phyloP scores from a whole-genome alignment of 495 filamentous ascomycete species.

The Margaritispora aquatica region DNA sequence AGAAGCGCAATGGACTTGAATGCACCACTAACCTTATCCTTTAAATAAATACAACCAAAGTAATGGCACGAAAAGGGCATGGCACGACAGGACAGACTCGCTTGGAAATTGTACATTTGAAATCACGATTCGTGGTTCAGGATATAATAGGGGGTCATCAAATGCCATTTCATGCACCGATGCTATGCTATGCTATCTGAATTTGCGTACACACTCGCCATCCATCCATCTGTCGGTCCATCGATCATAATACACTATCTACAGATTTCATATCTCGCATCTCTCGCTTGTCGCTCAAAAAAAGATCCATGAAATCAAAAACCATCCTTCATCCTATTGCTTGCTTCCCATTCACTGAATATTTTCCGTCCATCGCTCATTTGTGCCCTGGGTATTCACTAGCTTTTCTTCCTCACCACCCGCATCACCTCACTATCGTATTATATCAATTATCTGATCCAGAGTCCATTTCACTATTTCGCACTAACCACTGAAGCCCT shows the following conservation, averaged over 20 bases:
- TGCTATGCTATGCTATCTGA: slow-evolving; percentile 5
- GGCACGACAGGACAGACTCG: background rate
- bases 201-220: slow-evolving; percentile 3
- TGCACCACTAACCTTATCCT: too few species aligned
- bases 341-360: slow-evolving; percentile 14
- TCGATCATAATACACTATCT: background rate
- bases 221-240: slow-evolving; percentile 17
- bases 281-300: background rate
- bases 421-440: too few species aligned
- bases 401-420: slow-evolving; percentile 1
- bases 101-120: background rate
- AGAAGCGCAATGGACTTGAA: too few species aligned
- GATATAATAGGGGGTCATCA: slow-evolving; percentile 8
- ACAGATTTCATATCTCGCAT: too few species aligned
- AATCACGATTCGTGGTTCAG: background rate
- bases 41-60: too few species aligned
- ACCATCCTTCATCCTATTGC: slow-evolving; percentile 19
- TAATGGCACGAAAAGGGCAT: background rate
- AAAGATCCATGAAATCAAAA: slow-evolving; percentile 6
- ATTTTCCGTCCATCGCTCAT: slow-evolving; percentile 2
- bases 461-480: slow-evolving; percentile 4
- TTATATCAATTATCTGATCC: background rate
- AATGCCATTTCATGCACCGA: slow-evolving; percentile 19
- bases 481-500: slow-evolving; percentile 14
- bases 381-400: slow-evolving; percentile 6